Evolutionary conservation across 495 filamentous ascomycete species (phyloP).

Genomic region (Tetracladium setigerum): DNA sequence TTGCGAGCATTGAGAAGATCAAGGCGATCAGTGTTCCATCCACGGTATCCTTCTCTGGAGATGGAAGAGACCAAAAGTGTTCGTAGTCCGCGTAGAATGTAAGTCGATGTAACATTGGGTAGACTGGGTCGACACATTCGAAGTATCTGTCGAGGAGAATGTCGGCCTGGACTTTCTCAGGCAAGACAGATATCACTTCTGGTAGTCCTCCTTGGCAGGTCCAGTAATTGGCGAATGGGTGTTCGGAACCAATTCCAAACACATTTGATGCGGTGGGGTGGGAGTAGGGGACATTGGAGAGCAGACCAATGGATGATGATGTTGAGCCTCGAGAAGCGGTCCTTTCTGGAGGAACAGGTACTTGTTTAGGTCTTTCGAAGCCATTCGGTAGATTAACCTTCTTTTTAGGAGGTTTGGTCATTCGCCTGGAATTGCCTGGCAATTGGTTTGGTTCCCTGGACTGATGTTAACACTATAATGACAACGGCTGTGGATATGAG

Average conservation of each 20-base stretch:
- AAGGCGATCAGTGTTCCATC: constrained; percentile 58
- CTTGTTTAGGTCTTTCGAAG: constrained; percentile 13
- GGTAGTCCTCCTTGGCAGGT: constrained; percentile 62
- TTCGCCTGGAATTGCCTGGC: constrained; percentile 42
- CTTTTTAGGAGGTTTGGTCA: constrained; percentile 51
- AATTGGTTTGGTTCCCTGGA: constrained; percentile 39
- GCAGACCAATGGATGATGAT: constrained; percentile 39
- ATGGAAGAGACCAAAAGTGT: constrained; percentile 53
- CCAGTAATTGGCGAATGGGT: constrained; percentile 72
- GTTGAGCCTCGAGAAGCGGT: constrained; percentile 13
- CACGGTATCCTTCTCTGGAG: constrained; percentile 37
- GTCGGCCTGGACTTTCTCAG: constrained; percentile 63
- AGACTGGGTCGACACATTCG: constrained; percentile 65
- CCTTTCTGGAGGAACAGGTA: constrained; percentile 10
- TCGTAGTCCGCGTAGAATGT: constrained; percentile 65
- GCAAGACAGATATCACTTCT: constrained; percentile 62
- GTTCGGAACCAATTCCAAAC: constrained; percentile 59
- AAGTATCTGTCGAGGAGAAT: constrained; percentile 63
- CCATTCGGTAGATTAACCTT: constrained; percentile 17
- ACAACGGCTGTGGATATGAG: not conserved
- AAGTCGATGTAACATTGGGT: constrained; percentile 61
- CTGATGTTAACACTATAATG: not conserved
- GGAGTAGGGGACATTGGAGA: constrained; percentile 61
- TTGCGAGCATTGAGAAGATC: constrained; percentile 60
- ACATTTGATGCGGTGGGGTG: constrained; percentile 55